Evolutionary conservation across 352 stramenopile genomes (phyloP).

Genomic region (Phytophthora tubulina): DNA sequence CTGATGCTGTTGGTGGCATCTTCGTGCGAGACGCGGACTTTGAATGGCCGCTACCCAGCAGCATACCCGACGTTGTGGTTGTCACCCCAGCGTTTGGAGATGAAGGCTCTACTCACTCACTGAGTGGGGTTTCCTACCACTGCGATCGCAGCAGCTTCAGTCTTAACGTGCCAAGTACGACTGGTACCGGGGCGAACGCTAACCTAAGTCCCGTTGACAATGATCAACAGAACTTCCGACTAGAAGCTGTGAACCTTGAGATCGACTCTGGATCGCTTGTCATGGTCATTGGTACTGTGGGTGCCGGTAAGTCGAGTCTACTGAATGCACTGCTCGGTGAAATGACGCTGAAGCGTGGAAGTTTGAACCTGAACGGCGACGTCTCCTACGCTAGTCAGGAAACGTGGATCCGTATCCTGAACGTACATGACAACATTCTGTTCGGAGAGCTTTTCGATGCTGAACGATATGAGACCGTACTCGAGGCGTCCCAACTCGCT

Average conservation of each 20-base stretch:
- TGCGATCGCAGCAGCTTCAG: slow-evolving; percentile 10
- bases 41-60: slow-evolving; percentile 28
- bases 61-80: slow-evolving; percentile 71
- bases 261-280: slow-evolving; percentile 59
- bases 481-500: slow-evolving; percentile 76
- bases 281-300: slow-evolving; percentile 53
- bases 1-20: slow-evolving; percentile 14
- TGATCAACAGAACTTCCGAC: too few species aligned
- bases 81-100: slow-evolving; percentile 45
- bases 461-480: slow-evolving; percentile 46
- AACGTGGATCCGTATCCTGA: slow-evolving; percentile 92
- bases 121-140: not conserved
- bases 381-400: slow-evolving; percentile 88
- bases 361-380: slow-evolving; percentile 30
- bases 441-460: slow-evolving; percentile 36
- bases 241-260: slow-evolving; percentile 57
- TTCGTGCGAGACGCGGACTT: slow-evolving; percentile 21
- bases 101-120: slow-evolving; percentile 3
- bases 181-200: too few species aligned
- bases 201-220: too few species aligned
- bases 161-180: not conserved
- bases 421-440: slow-evolving; percentile 70
- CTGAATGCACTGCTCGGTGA: slow-evolving; percentile 55
- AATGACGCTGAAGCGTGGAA: slow-evolving; percentile 37
- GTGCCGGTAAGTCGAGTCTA: slow-evolving; percentile 56